A percentile compares a stretch with the other conserved stretches of the same genome.
Evolutionary conservation across 1,139 yeast species (phyloP).

Genomic region (Sugiyamaella pinicola): DNA sequence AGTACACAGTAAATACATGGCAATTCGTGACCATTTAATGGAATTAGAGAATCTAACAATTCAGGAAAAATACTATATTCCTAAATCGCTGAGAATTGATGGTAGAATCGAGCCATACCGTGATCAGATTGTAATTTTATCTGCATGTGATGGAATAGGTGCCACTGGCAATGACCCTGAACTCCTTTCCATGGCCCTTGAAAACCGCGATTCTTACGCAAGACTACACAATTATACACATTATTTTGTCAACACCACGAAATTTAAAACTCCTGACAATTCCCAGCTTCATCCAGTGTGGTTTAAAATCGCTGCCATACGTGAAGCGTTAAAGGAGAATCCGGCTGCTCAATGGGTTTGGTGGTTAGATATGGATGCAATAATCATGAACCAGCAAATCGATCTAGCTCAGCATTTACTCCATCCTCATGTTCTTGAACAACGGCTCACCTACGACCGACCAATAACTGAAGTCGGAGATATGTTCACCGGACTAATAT

Average conservation of each 20-base stretch:
- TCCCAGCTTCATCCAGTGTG: slow-evolving; percentile 34
- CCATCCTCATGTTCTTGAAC: slow-evolving; percentile 33
- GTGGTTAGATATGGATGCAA: slow-evolving; percentile 39
- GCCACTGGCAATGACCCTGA: slow-evolving; percentile 31
- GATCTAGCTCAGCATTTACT: slow-evolving; percentile 34
- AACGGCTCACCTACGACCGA: slow-evolving; percentile 33
- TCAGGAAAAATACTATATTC: slow-evolving; percentile 10
- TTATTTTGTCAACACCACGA: slow-evolving; percentile 36
- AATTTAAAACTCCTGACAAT: slow-evolving; percentile 22
- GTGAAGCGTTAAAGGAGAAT: slow-evolving; percentile 33
- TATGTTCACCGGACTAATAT: slow-evolving; percentile 30
- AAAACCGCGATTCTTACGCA: slow-evolving; percentile 41
- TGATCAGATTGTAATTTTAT: slow-evolving; percentile 35
- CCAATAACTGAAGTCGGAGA: slow-evolving; percentile 32
- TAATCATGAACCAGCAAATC: slow-evolving; percentile 28
- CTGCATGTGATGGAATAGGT: slow-evolving; percentile 40
- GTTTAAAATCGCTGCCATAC: slow-evolving; percentile 39
- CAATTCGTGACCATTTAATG: slow-evolving; percentile 16
- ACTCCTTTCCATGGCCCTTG: slow-evolving; percentile 33
- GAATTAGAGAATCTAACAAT: slow-evolving; percentile 11
- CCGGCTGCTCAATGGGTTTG: slow-evolving; percentile 42
- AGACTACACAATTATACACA: slow-evolving; percentile 39
- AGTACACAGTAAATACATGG: slow-evolving; percentile 4
- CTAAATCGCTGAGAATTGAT: slow-evolving; percentile 12
- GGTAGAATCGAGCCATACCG: slow-evolving; percentile 34